Conservation (phyloP, 139 green algal species). For the Auxenochlorella pyrenoidosa region DNA sequence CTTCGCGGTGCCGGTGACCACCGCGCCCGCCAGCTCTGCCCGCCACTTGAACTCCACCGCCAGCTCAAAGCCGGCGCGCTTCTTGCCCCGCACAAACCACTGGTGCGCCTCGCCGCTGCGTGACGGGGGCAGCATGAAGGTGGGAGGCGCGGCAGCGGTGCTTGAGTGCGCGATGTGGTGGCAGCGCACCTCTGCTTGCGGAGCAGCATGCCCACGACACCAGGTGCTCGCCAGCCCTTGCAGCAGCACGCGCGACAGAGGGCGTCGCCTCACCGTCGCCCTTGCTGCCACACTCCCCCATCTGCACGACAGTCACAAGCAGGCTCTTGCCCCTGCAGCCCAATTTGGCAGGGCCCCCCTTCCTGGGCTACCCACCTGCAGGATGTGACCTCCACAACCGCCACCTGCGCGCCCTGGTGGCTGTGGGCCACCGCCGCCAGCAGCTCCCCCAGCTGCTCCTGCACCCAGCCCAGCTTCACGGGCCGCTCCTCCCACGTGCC, state of each 20-base stretch:
- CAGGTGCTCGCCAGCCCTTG: no score
- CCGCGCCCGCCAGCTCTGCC: constrained; percentile 15
- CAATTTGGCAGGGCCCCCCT: no score
- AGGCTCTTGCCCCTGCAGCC: not conserved
- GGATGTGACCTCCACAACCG: not conserved
- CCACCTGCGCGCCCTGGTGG: not conserved
- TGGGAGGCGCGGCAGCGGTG: not conserved
- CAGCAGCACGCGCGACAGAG: not conserved
- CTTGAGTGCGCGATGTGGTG: no score
- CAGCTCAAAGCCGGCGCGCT: constrained; percentile 43
- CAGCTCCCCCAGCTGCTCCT: constrained; percentile 23
- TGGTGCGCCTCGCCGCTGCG: constrained; percentile 45
- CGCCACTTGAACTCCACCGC: constrained; percentile 31
- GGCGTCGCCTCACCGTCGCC: no score
- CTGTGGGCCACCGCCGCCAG: not conserved
- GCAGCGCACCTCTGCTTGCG: not conserved
- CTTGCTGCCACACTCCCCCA: not conserved
- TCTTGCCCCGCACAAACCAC: constrained; percentile 43
- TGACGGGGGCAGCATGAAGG: not conserved
- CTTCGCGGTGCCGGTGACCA: not conserved
- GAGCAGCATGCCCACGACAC: not conserved
- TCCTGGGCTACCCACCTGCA: constrained; percentile 23
- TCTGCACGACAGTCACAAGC: no score
- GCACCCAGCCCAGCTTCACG: constrained; percentile 24
- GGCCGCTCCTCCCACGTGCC: constrained; percentile 49